Conservation (phyloP, 768 basidiomycete genomes). For the Leccinum ochraceum region DNA sequence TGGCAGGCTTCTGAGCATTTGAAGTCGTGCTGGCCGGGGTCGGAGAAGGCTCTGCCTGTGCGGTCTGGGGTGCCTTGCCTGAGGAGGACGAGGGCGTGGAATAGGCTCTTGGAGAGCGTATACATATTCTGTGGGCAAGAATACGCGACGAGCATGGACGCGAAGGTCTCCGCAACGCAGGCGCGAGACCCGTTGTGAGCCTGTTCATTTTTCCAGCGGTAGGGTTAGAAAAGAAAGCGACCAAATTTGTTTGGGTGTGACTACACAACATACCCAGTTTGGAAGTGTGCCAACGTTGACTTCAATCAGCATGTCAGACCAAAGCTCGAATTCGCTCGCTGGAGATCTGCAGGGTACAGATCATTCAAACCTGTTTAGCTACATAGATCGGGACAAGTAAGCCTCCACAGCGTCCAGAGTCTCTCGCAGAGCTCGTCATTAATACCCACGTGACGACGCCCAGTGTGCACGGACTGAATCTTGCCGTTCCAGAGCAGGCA, state of each 20-base stretch:
- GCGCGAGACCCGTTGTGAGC: constrained; percentile 14
- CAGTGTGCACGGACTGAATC: constrained; percentile 80
- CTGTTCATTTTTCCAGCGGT: constrained; percentile 25
- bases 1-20: constrained; percentile 2
- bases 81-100: constrained; percentile 22
- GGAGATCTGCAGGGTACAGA: constrained; percentile 49
- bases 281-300: constrained; percentile 12
- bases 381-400: constrained; percentile 71
- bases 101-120: constrained; percentile 11
- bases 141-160: constrained; percentile 6
- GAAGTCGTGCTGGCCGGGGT: constrained; percentile 1
- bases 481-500: constrained; percentile 80
- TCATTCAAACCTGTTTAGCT: constrained; percentile 53
- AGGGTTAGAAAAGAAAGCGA: background rate
- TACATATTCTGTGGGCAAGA: background rate
- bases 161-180: constrained; percentile 15
- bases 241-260: constrained; percentile 24
- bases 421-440: constrained; percentile 1
- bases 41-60: constrained; percentile 6
- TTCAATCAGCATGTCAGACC: constrained; percentile 16
- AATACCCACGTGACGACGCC: constrained; percentile 1
- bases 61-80: background rate
- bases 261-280: constrained; percentile 10
- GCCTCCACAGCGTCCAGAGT: constrained; percentile 3
- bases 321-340: constrained; percentile 43